phyloP scores from a whole-genome alignment of 2,329 filamentous ascomycete species.

The Claviceps sp. region DNA sequence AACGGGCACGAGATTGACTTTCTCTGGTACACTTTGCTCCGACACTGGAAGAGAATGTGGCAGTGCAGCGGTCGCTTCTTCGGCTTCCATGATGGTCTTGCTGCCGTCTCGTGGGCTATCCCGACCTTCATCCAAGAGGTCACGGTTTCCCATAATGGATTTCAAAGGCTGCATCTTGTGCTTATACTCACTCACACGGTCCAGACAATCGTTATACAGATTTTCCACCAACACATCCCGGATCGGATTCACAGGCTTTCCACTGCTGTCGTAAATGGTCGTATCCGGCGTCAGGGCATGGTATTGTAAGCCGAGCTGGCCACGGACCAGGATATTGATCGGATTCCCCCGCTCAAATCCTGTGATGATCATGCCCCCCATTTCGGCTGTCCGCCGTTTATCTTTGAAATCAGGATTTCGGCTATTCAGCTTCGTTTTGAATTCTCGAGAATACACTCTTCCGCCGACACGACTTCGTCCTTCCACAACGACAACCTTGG shows the following conservation, averaged over 20 bases:
- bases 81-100: slow-evolving; percentile 56
- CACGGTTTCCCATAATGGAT: slow-evolving; percentile 69
- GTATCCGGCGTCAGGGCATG: slow-evolving; percentile 69
- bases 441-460: slow-evolving; percentile 73
- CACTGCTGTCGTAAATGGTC: slow-evolving; percentile 78
- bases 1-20: slow-evolving; percentile 46
- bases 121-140: slow-evolving; percentile 68
- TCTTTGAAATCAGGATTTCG: slow-evolving; percentile 40
- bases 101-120: slow-evolving; percentile 60
- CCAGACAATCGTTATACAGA: slow-evolving; percentile 87
- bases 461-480: slow-evolving; percentile 80
- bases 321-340: slow-evolving; percentile 78
- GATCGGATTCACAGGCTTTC: slow-evolving; percentile 60
- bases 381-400: slow-evolving; percentile 70
- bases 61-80: slow-evolving; percentile 54
- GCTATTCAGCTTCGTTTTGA: slow-evolving; percentile 43
- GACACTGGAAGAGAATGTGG: slow-evolving; percentile 39
- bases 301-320: slow-evolving; percentile 77
- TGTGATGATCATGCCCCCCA: slow-evolving; percentile 96
- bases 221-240: slow-evolving; percentile 78
- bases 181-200: slow-evolving; percentile 82
- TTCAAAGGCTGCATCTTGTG: slow-evolving; percentile 58
- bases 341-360: slow-evolving; percentile 95
- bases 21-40: slow-evolving; percentile 38
- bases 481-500: slow-evolving; percentile 70